Conservation (phyloP, 1,139 yeast genomes). For the Lodderomyces elongisporus region DNA sequence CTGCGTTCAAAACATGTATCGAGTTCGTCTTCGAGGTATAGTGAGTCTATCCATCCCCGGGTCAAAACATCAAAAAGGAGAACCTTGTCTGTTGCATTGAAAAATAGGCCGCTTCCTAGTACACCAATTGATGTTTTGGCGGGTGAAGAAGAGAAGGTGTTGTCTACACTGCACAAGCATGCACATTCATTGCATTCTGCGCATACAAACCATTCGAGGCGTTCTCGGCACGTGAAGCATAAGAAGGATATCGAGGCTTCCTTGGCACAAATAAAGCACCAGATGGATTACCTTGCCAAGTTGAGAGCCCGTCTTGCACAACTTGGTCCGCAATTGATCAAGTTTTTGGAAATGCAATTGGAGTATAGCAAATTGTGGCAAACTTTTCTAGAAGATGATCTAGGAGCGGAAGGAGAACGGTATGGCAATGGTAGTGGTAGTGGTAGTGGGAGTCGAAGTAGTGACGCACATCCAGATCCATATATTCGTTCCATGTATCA, state of each 20-base stretch:
- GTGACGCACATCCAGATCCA: neutral
- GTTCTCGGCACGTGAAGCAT: too few relatives aligned
- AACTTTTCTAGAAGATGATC: conserved; percentile 6
- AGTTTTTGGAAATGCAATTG: conserved; percentile 11
- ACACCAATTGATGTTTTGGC: too few relatives aligned
- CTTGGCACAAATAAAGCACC: conserved; percentile 10
- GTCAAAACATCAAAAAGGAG: too few relatives aligned
- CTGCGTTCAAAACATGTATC: too few relatives aligned
- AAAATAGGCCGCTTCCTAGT: too few relatives aligned
- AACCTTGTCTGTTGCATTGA: too few relatives aligned
- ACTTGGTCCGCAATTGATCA: conserved; percentile 11
- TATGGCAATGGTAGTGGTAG: neutral
- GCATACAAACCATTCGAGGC: too few relatives aligned
- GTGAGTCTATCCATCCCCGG: too few relatives aligned
- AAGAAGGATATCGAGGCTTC: conserved; percentile 1
- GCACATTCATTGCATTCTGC: too few relatives aligned
- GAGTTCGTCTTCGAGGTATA: too few relatives aligned
- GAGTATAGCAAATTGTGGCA: conserved; percentile 12
- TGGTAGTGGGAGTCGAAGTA: neutral
- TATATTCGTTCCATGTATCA: conserved; percentile 9
- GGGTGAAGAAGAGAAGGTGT: too few relatives aligned
- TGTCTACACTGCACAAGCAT: too few relatives aligned
- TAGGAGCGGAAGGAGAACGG: neutral
- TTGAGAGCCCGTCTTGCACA: conserved; percentile 8
- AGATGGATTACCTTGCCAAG: conserved; percentile 7